Evolutionary conservation across 2,329 filamentous ascomycete genomes (phyloP), one percentile per base, ranked within the genome.

Genomic region (Diplodia mutila): DNA sequence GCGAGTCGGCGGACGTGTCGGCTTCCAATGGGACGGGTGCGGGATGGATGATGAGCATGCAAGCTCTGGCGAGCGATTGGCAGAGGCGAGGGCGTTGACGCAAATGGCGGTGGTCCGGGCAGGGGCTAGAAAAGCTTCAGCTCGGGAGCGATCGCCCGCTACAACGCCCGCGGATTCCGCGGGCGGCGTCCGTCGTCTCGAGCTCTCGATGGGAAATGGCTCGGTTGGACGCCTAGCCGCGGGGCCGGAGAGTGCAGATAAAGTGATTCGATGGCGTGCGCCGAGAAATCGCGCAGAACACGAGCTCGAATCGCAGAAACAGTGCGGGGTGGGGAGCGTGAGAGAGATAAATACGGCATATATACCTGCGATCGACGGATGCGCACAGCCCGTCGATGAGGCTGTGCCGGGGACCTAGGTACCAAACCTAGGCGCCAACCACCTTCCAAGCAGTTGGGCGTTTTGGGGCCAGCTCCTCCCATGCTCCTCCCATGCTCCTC

Each of bases 221-320:
- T 18, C 46, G 23, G 21, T n/a, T 48, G 23, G 57, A 48, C 25
- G 25, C 42, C 42, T 46, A 21, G 42, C 57, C 29, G 25, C n/a
- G 23, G 29, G 18, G 25, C 12, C 3, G 7, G 49, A 51, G 18
- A n/a, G 27, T 14, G 29, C 14, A 25, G 54, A 34, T 11, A 5
- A 12, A 18, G 55, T 21, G 39, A 46, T 29, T 39, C 25, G 46
- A 16, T 27, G 27, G 37, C 42, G 59, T 9, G 12, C 16, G 59
- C 46, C 59, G 59, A 52, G 59, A 63, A 63, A 63, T 63, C 42
- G 42, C 59, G 59, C 59, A 63, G 16, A 63, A 63, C 59, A 63
- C 59, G 59, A 63, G 46, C 27, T 8, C 29, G 37, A 25, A 29
- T 42, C 25, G 37, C 55, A 7, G 42, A n/a, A 21, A 21, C 34